phyloP scores from a whole-genome alignment of 345 rosid species.

The Gossypium ekmanianum region DNA sequence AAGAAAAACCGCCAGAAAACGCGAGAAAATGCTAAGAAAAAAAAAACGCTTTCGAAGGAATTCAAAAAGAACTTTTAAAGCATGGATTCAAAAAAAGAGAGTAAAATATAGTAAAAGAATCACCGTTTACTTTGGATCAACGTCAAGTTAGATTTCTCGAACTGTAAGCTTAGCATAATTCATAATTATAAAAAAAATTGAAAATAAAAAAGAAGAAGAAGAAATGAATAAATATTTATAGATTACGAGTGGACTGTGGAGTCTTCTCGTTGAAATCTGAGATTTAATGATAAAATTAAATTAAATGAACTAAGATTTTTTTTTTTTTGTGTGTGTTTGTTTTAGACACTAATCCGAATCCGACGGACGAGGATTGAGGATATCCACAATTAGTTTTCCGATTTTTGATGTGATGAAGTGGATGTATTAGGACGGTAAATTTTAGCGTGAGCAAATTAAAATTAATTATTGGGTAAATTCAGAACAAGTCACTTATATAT shows the following conservation, averaged over 20 bases:
- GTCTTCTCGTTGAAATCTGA: neutral
- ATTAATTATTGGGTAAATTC: no score
- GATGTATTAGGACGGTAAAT: neutral
- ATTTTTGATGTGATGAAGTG: neutral
- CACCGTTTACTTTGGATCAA: neutral
- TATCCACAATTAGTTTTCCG: neutral
- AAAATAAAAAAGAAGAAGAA: neutral
- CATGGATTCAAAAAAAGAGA: neutral
- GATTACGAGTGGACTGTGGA: neutral
- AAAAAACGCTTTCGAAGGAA: neutral
- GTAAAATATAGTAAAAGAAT: neutral
- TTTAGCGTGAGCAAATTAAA: neutral
- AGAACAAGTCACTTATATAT: no score
- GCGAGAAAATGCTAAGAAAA: neutral
- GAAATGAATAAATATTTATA: neutral
- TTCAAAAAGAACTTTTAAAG: neutral
- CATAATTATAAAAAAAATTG: neutral
- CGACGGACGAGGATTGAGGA: neutral
- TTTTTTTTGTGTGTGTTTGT: neutral
- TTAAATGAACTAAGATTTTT: neutral
- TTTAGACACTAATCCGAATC: neutral
- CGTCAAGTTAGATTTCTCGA: neutral
- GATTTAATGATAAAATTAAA: neutral
- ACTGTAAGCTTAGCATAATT: conserved; percentile 7
- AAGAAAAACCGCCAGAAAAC: neutral